phyloP scores from a whole-genome alignment of 768 basidiomycete genomes.

The Kwoniella shandongensis region DNA sequence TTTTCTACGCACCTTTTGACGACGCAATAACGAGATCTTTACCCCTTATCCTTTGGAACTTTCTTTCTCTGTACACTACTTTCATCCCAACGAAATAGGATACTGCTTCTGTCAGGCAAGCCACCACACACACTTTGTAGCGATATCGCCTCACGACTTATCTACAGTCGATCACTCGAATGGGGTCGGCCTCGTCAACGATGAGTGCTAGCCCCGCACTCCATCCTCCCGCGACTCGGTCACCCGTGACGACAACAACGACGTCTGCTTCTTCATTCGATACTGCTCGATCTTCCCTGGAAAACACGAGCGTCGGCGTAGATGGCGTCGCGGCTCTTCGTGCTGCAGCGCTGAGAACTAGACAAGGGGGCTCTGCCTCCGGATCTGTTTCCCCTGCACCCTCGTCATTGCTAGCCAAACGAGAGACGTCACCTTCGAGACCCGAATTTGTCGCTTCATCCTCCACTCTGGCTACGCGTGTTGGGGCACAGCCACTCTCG shows the following conservation, averaged over 20 bases:
- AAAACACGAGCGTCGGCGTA: not conserved
- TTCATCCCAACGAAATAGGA: too few species aligned
- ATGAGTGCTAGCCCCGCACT: conserved; percentile 33
- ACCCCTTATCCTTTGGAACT: too few species aligned
- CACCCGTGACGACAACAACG: not conserved
- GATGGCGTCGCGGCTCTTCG: conserved; percentile 2
- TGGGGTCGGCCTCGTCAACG: conserved; percentile 34
- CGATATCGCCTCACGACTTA: too few species aligned
- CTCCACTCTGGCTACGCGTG: too few species aligned
- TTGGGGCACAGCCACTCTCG: too few species aligned
- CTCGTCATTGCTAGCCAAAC: not conserved
- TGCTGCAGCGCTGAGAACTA: conserved; percentile 7
- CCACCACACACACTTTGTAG: too few species aligned
- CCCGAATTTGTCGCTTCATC: too few species aligned
- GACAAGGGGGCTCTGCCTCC: not conserved
- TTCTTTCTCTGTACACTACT: too few species aligned
- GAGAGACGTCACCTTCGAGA: too few species aligned
- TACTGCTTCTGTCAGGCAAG: too few species aligned
- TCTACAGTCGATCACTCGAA: not conserved
- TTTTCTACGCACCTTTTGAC: too few species aligned
- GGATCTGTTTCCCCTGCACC: not conserved
- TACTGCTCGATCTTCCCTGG: not conserved
- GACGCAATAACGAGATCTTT: too few species aligned
- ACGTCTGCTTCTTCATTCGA: not conserved
- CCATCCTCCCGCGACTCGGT: not conserved